These are phyloP conservation scores for Phragmites australis DNA, from an alignment of 176 grass and related monocot species.

Conservation along the genomic window DNA sequence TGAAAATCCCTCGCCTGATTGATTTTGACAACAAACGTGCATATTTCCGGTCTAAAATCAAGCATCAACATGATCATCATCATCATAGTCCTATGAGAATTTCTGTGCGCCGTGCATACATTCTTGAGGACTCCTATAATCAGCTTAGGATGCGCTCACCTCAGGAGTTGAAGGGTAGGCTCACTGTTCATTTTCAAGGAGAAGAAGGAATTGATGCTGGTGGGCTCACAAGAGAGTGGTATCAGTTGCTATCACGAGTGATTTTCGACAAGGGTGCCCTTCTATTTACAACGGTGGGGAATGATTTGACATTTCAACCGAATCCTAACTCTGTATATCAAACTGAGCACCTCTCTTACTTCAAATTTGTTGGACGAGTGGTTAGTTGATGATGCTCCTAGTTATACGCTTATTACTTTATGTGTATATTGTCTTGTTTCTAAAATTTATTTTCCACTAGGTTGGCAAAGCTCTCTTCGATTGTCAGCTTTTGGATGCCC, in stretches of 20 bases:
- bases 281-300: constrained; percentile 97
- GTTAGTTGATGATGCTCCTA: constrained; percentile 48
- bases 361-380: constrained; percentile 99
- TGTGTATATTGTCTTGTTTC: constrained; percentile 9
- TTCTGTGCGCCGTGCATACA: constrained; percentile 92
- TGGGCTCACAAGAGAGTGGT: constrained; percentile 98
- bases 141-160: constrained; percentile 97
- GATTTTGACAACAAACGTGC: constrained; percentile 99
- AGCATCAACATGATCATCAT: constrained; percentile 95
- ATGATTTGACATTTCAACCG: constrained; percentile 97
- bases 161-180: constrained; percentile 86
- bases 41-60: constrained; percentile 97
- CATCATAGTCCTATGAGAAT: constrained; percentile 98
- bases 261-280: constrained; percentile 95
- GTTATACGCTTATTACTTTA: constrained; percentile 17
- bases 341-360: constrained; percentile 98
- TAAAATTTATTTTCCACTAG: constrained; percentile 43
- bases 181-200: constrained; percentile 98
- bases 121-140: constrained; percentile 99
- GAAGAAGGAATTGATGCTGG: constrained; percentile 99
- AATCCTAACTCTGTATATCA: constrained; percentile 98
- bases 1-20: constrained; percentile 91
- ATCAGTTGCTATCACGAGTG: constrained; percentile 86
- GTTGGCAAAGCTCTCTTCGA: constrained; percentile 99
- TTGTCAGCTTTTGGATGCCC: constrained; percentile 91